Conservation (phyloP, 1,284 basidiomycete genomes). For the Ustilago esculenta region DNA sequence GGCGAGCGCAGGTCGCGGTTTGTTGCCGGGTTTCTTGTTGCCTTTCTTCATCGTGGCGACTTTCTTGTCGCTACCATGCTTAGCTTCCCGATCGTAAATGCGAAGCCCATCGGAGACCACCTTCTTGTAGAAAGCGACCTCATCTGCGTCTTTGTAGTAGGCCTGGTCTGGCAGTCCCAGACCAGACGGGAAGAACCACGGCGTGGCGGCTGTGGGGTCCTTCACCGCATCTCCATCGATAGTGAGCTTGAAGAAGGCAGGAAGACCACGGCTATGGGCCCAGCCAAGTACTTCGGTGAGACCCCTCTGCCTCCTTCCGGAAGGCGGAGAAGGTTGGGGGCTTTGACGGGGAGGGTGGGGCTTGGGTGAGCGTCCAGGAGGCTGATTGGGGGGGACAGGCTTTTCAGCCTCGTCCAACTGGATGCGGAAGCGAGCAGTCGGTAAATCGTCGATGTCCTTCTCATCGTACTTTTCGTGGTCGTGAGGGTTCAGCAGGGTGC, state of each 20-base stretch:
- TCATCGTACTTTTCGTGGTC: slow-evolving; percentile 69
- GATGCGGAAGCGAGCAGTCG: slow-evolving; percentile 73
- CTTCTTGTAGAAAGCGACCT: slow-evolving; percentile 77
- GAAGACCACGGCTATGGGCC: slow-evolving; percentile 77
- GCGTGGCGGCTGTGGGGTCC: slow-evolving; percentile 86
- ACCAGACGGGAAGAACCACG: slow-evolving; percentile 84
- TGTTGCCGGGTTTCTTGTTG: slow-evolving; percentile 69
- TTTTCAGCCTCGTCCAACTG: slow-evolving; percentile 69
- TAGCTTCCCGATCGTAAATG: slow-evolving; percentile 71
- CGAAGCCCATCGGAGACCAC: slow-evolving; percentile 78
- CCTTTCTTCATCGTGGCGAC: slow-evolving; percentile 69
- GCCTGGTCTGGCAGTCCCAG: slow-evolving; percentile 92
- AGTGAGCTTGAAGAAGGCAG: slow-evolving; percentile 78
- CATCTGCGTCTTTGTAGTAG: slow-evolving; percentile 84
- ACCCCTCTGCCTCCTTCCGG: slow-evolving; percentile 69
- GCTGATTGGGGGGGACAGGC: slow-evolving; percentile 51
- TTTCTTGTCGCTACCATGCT: slow-evolving; percentile 73
- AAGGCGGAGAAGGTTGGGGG: slow-evolving; percentile 47
- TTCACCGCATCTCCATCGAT: slow-evolving; percentile 88
- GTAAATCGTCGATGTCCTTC: slow-evolving; percentile 71
- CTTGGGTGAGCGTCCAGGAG: slow-evolving; percentile 50
- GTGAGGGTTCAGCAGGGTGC: slow-evolving; percentile 46
- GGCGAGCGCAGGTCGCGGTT: slow-evolving; percentile 69
- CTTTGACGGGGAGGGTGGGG: slow-evolving; percentile 49
- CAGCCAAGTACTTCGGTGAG: slow-evolving; percentile 83